Conservation (phyloP, 2,329 filamentous ascomycete species). For the Paecilomyces formosus region DNA sequence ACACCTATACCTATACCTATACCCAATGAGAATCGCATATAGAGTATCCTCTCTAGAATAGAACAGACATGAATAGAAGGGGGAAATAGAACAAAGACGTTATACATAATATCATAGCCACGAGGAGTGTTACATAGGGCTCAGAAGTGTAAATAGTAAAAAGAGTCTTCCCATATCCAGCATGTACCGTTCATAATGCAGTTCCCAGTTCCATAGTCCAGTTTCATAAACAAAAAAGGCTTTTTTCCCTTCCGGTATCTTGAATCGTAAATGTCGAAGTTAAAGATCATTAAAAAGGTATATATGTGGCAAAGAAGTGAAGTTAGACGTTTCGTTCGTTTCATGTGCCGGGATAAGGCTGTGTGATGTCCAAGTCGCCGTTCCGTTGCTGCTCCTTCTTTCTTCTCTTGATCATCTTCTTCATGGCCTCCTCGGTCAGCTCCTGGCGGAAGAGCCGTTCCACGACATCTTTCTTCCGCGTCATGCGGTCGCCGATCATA, state of each 20-base stretch:
- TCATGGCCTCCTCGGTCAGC: constrained; percentile 60
- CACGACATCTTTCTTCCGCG: constrained; percentile 78
- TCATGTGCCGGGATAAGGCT: constrained; percentile 11
- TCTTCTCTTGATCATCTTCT: constrained; percentile 46
- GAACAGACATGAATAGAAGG: no score
- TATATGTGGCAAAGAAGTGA: neutral
- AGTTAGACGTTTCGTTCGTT: neutral
- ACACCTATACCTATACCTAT: no score
- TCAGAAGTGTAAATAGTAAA: no score
- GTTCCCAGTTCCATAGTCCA: neutral
- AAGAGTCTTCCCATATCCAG: no score
- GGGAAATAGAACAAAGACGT: no score
- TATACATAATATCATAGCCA: no score
- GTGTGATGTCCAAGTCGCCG: constrained; percentile 11
- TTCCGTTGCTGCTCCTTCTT: constrained; percentile 30
- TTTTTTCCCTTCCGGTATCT: neutral
- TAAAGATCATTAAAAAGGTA: neutral
- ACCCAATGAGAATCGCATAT: no score
- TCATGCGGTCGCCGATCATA: constrained; percentile 65
- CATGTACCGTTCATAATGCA: neutral
- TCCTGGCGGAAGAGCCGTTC: constrained; percentile 70
- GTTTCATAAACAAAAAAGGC: neutral
- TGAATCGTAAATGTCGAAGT: neutral
- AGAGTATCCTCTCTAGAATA: no score
- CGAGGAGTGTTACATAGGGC: no score